Evolutionary conservation across 1,284 basidiomycete genomes (phyloP), one percentile per base, ranked within the genome.

Genomic region (Fomitopsis schrenkii): DNA sequence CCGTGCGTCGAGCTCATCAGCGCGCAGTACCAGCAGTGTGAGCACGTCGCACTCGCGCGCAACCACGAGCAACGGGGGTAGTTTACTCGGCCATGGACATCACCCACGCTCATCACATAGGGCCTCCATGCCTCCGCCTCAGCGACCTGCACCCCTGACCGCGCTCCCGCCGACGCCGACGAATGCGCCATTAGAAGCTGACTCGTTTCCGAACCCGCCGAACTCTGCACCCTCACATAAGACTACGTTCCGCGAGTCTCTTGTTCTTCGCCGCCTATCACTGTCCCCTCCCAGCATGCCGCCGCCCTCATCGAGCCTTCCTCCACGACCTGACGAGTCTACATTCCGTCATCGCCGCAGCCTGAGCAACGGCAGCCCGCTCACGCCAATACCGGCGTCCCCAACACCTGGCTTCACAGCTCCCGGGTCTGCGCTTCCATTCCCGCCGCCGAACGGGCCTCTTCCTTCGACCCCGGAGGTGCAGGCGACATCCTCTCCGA

Each of bases 161-260:
- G 87, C 89, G 8, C 82, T 87, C 12, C 88, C 89, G 35, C 87
- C 87, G 59, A 84, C 88, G 4, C 88, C 87, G 2, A 70, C 69
- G 5, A 30, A n/a, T 14, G 35, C 33, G n/a, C 8, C 35, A 8
- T 2, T 14, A 15, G 63, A 70, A 1, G 60, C 56, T 6, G 58
- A 64, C 9, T 65, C 63, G 35, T 67, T 62, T 2, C 64, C 63
- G 38, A 64, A 64, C 22, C 61, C 64, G n/a, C 62, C 66, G 14
- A 66, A 62, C 28, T 69, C 70, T 26, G 65, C 71, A 12, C 64
- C 72, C 1, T 60, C 66, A 28, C 62, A 67, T 45, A 84, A 82
- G 68, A 72, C 78, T 10, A 74, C 79, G 6, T 80, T 84, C 74
- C 82, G 83, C 59, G 82, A 79, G 60, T 83, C 84, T 45, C 72